Conservation (phyloP, 2,329 filamentous ascomycete species). For the Apiospora marii region DNA sequence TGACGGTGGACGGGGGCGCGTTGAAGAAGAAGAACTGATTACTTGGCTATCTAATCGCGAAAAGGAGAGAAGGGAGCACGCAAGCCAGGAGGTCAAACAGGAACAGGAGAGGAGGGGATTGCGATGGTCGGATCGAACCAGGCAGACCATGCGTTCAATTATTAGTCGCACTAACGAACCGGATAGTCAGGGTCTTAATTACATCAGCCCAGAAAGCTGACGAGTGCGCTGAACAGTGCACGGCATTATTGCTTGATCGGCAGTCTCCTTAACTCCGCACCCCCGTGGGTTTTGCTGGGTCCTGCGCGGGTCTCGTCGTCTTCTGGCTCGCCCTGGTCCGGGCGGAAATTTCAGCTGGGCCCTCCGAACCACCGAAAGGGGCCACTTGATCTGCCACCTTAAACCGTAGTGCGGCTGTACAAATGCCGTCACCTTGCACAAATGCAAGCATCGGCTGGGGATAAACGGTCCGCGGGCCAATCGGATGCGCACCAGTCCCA, state of each 20-base stretch:
- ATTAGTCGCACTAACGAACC: neutral
- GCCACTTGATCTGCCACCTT: neutral
- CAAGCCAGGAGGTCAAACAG: neutral
- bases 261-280: neutral
- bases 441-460: neutral
- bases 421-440: neutral
- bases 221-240: neutral
- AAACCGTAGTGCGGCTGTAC: too few species aligned
- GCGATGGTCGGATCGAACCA: neutral
- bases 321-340: neutral
- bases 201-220: neutral
- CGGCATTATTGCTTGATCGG: neutral
- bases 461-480: neutral
- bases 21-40: slow-evolving; percentile 35
- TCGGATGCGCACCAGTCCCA: neutral
- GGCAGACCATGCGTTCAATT: neutral
- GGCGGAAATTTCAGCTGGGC: neutral
- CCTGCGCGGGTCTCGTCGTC: neutral
- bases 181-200: neutral
- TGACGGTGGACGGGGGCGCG: slow-evolving; percentile 40
- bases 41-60: too few species aligned
- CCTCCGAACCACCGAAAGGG: neutral
- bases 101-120: neutral
- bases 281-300: too few species aligned
- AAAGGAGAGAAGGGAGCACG: neutral